phyloP scores from a whole-genome alignment of 2,329 filamentous ascomycete species.

The Penicillium crustosum region DNA sequence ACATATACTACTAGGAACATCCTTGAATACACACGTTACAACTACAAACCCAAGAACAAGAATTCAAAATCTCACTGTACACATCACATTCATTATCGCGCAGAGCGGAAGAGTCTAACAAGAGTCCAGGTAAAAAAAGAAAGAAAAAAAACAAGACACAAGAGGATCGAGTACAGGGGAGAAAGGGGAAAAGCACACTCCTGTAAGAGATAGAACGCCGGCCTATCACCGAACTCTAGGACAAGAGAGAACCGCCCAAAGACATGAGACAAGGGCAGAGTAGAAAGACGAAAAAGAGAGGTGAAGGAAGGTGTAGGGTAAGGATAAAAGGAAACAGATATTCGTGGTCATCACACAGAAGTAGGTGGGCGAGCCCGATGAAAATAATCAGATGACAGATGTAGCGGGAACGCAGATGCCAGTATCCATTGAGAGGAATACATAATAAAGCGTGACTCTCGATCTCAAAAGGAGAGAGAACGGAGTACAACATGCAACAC shows the following conservation, averaged over 20 bases:
- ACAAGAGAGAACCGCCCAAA: slow-evolving; percentile 13
- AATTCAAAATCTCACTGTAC: slow-evolving; percentile 9
- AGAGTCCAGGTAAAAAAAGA: not conserved
- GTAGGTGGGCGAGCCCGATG: slow-evolving; percentile 11
- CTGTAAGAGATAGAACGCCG: slow-evolving; percentile 19
- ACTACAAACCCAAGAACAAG: not conserved
- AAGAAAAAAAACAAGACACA: not conserved
- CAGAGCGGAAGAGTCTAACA: slow-evolving; percentile 4
- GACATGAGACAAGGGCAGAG: slow-evolving; percentile 14
- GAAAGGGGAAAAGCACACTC: slow-evolving; percentile 2
- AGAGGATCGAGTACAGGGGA: slow-evolving; percentile 2
- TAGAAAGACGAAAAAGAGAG: slow-evolving; percentile 4
- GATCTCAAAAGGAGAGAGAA: slow-evolving; percentile 5
- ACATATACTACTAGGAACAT: not conserved
- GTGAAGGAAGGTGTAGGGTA: slow-evolving; percentile 1
- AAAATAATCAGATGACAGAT: slow-evolving; percentile 8
- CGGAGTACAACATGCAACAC: slow-evolving; percentile 4
- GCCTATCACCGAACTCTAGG: slow-evolving; percentile 19
- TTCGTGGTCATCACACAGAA: slow-evolving; percentile 20
- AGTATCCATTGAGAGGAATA: slow-evolving; percentile 6
- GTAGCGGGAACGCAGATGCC: not conserved
- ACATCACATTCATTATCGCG: slow-evolving; percentile 18
- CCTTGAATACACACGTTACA: not conserved
- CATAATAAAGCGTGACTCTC: slow-evolving; percentile 6
- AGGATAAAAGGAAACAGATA: slow-evolving; percentile 10